Conservation (phyloP, 345 rosid species). For the Kandelia obovata region DNA sequence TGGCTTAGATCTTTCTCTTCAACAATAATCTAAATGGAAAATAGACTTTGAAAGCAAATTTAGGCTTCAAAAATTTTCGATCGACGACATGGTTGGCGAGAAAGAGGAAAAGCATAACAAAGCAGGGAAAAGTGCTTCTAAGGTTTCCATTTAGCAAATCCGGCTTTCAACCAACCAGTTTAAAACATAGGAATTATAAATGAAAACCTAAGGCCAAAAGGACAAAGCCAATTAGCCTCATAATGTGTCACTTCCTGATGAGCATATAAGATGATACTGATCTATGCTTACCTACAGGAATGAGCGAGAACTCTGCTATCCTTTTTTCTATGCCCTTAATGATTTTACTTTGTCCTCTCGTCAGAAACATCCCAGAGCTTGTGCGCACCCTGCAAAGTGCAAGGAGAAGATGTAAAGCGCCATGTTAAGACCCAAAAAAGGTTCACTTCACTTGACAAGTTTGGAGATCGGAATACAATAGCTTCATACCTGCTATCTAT, state of each 20-base stretch:
- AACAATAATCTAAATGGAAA: not conserved
- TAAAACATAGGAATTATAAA: too few species aligned
- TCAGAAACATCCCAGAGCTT: constrained; percentile 86
- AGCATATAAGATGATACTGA: not conserved
- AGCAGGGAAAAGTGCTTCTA: not conserved
- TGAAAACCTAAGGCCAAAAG: too few species aligned
- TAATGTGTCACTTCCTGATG: not conserved
- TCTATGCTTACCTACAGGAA: constrained; percentile 61
- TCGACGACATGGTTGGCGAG: too few species aligned
- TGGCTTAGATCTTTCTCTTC: not conserved
- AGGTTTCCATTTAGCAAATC: too few species aligned
- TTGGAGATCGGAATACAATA: constrained; percentile 1
- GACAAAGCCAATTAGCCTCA: not conserved
- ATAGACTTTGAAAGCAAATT: not conserved
- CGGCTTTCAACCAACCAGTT: too few species aligned
- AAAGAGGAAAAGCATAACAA: not conserved
- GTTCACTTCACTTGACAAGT: not conserved
- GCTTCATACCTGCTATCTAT: constrained; percentile 38
- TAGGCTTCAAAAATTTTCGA: not conserved
- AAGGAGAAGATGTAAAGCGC: not conserved
- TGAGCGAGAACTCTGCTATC: constrained; percentile 79
- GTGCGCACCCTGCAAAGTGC: constrained; percentile 68
- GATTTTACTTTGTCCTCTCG: constrained; percentile 66
- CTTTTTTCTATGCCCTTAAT: constrained; percentile 66
- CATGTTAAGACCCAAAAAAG: too few species aligned